Base-by-base conservation (phyloP, 163 green algal species). In the Volvox carteri region DNA sequence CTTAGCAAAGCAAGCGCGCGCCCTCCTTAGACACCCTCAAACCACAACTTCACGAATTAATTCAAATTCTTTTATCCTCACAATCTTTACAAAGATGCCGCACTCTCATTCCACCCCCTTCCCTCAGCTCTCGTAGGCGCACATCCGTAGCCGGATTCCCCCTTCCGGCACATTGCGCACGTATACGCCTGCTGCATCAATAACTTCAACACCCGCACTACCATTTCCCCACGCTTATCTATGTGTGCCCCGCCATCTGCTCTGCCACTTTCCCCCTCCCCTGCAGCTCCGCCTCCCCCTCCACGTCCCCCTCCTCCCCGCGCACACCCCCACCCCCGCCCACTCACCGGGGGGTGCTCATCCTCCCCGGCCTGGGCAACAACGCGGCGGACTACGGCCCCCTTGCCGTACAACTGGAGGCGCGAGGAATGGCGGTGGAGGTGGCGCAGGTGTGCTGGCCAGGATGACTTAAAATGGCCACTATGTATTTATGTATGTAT, bases 341-440 rank as follows among this genome's bases (percentile, higher is more conserved):
- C 19, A 39, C 8, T 72, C 60, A 4, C 23, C 79, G 86, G 12
- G 92, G 93, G 23, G 96, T 99, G 1, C 81, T 98, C 19, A 94
- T 98, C n/a, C 91, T 98, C 18, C 97, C 96, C 16, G 97, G 97
- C 33, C 90, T 99, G 19, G 97, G 96, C 74, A 99, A 99, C 92
- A 97, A 95, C 62, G 91, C 95, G 7, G 93, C 87, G 19, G 94
- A 96, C 83, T 96, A 96, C 68, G 85, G 41, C 9, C 75, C 80
- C n/a, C 85, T 96, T 1, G 88, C 85, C 1, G 73, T 70, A 79
- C 23, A 85, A 86, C 14, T 92, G 78, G 50, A 87, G 42, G 46
- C 60, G 30, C 44, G 80, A 1, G 89, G 90, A 0, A 58, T 95
- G 52, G 60, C 77, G 18, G 93, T 96, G 19, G 90, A 95, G 48